These are phyloP conservation scores for Hyphopichia fennica DNA, from an alignment of 1,139 yeast species.

Conservation along the genomic window DNA sequence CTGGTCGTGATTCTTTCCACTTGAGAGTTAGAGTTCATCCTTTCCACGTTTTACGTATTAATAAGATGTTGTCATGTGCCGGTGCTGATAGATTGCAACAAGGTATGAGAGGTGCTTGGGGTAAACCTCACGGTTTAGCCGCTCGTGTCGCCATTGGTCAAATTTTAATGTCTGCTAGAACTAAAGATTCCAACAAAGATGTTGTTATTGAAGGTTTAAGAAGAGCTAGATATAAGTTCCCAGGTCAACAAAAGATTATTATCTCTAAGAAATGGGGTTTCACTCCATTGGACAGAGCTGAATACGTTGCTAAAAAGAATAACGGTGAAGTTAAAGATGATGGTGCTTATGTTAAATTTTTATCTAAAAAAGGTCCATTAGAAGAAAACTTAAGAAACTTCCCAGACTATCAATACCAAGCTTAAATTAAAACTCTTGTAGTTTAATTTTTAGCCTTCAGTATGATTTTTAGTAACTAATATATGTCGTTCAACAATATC, in stretches of 20 bases:
- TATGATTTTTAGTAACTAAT: background rate
- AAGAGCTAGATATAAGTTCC: slow-evolving; percentile 99
- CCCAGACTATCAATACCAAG: slow-evolving; percentile 83
- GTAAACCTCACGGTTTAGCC: slow-evolving; percentile 99
- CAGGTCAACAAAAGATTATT: slow-evolving; percentile 99
- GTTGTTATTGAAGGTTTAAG: slow-evolving; percentile 98
- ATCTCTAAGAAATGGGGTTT: slow-evolving; percentile 99
- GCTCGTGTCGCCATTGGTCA: slow-evolving; percentile 99
- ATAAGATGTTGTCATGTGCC: slow-evolving; percentile 99
- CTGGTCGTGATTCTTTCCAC: slow-evolving; percentile 99
- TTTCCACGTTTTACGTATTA: slow-evolving; percentile 99
- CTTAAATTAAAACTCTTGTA: too few relatives aligned
- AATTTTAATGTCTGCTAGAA: slow-evolving; percentile 96
- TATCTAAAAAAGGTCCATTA: slow-evolving; percentile 93
- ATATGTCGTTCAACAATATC: background rate
- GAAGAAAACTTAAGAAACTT: slow-evolving; percentile 88
- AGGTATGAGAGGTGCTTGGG: slow-evolving; percentile 99
- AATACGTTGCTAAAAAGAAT: slow-evolving; percentile 90
- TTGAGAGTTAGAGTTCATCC: slow-evolving; percentile 99
- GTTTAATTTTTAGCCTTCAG: background rate
- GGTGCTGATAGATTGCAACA: slow-evolving; percentile 99
- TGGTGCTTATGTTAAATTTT: slow-evolving; percentile 99
- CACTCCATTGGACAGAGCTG: slow-evolving; percentile 98
- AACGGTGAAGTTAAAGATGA: slow-evolving; percentile 99
- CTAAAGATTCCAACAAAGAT: slow-evolving; percentile 96